Base-by-base conservation (phyloP, 306 rosid species). In the Ziziphus jujuba region DNA sequence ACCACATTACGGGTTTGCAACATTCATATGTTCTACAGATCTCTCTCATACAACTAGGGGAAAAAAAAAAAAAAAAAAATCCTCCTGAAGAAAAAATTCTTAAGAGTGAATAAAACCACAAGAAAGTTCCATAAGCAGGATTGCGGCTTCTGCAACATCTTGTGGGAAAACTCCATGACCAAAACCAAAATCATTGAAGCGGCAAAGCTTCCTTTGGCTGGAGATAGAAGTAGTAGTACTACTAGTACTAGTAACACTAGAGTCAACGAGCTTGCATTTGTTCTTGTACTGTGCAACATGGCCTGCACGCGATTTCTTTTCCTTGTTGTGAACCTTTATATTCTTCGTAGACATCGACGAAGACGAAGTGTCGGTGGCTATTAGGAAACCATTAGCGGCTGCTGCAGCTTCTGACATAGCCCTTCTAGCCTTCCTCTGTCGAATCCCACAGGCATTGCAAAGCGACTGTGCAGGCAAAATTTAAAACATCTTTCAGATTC, bases 361-460 rank as follows among this genome's bases (percentile, higher is more conserved):
- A 25, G 24, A n/a, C n/a, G n/a, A 25, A 23, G 31, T 22, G 45
- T 40, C 54, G 8, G 31, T 7, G 54, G 67, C 24, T 17, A 20
- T 68, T 0, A 53, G 63, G 8, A 59, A 44, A 49, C 79, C 74
- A 34, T 65, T 76, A 36, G 75, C 70, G 9, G 70, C 73, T 0
- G 71, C 73, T 0, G 71, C 79, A 50, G 87, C 95, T 82, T 85
- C 95, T 4, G 81, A 81, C 85, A 84, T 81, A 44, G 98, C 92
- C 70, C 84, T 73, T 70, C 92, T 87, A 20, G 89, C 95, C 72
- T 92, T 92, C 80, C 98, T 81, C 31, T 85, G 95, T 61, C 97
- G 75, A 20, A 89, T 92, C 4, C 98, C 98, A 65, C 98, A 92
- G 0, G 97, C 98, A 83, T 92, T 92, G 84, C 98, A 89, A n/a